Percentiles rank a stretch among this genome's conserved stretches.
phyloP scores from a whole-genome alignment of 768 basidiomycete species.

The Agrocybe pediades region DNA sequence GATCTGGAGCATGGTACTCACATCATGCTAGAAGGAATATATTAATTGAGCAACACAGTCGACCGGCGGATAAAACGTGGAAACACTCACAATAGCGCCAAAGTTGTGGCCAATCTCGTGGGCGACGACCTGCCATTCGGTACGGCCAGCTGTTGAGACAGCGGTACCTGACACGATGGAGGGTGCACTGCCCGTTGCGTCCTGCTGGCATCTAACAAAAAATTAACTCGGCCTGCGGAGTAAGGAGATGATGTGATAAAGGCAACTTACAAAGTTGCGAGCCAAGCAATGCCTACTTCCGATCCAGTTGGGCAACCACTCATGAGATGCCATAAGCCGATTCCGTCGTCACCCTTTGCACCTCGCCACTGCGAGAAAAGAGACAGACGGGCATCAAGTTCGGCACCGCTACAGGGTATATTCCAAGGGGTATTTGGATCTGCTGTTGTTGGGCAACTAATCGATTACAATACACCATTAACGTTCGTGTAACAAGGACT shows the following conservation, averaged over 20 bases:
- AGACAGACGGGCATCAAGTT: slow-evolving; percentile 72
- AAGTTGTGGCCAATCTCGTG: slow-evolving; percentile 90
- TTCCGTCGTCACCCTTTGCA: slow-evolving; percentile 65
- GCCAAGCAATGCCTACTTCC: slow-evolving; percentile 88
- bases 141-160: slow-evolving; percentile 74
- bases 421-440: slow-evolving; percentile 72
- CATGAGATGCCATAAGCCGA: slow-evolving; percentile 89
- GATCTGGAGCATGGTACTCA: slow-evolving; percentile 28
- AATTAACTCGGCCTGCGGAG: neutral
- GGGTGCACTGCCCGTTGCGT: slow-evolving; percentile 43
- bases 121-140: slow-evolving; percentile 82
- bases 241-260: neutral
- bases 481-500: too few species aligned
- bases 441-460: slow-evolving; percentile 62
- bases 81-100: slow-evolving; percentile 74
- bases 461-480: slow-evolving; percentile 1
- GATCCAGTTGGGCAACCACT: slow-evolving; percentile 80
- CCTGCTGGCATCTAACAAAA: slow-evolving; percentile 53
- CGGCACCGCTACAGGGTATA: slow-evolving; percentile 56
- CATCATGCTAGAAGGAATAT: slow-evolving; percentile 51
- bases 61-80: slow-evolving; percentile 2
- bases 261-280: slow-evolving; percentile 65
- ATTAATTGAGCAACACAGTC: slow-evolving; percentile 14
- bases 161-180: slow-evolving; percentile 76
- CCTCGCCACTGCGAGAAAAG: slow-evolving; percentile 86